phyloP scores from a whole-genome alignment of 495 filamentous ascomycete species.

The Aspergillus ostianus region DNA sequence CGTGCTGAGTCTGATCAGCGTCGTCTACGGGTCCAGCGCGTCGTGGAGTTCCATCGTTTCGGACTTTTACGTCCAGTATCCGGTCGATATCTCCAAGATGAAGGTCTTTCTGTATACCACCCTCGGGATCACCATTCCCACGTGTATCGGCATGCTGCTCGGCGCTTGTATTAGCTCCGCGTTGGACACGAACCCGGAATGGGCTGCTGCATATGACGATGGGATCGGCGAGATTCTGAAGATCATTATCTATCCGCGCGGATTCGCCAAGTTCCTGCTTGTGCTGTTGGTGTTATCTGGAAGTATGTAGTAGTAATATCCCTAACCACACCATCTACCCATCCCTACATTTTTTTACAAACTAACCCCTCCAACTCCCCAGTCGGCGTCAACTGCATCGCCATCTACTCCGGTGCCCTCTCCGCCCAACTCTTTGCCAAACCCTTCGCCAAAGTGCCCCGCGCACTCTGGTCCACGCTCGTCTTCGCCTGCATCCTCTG shows the following conservation, averaged over 20 bases:
- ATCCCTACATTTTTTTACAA: conserved; percentile 1
- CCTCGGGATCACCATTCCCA: conserved; percentile 49
- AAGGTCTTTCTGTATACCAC: conserved; percentile 53
- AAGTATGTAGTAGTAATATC: conserved; percentile 20
- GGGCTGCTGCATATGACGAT: conserved; percentile 44
- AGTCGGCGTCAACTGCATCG: conserved; percentile 42
- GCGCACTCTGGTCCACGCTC: conserved; percentile 42
- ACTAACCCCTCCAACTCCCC: neutral
- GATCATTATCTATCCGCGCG: conserved; percentile 51
- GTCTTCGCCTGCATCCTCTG: conserved; percentile 39
- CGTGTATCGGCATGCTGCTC: conserved; percentile 53
- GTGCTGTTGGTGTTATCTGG: conserved; percentile 53
- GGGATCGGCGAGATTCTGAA: conserved; percentile 61
- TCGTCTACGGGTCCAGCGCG: conserved; percentile 58
- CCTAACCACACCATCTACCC: neutral
- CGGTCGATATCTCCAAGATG: conserved; percentile 44
- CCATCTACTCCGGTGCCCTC: conserved; percentile 41
- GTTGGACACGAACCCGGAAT: conserved; percentile 46
- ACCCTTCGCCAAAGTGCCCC: conserved; percentile 40
- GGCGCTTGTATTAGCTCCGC: conserved; percentile 54
- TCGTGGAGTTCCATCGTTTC: conserved; percentile 60
- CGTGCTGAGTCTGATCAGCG: conserved; percentile 51
- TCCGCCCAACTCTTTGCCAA: conserved; percentile 41
- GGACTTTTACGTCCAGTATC: conserved; percentile 65
- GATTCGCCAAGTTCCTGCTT: conserved; percentile 59